phyloP scores from a whole-genome alignment of 192 early-diverging fungal species.

The Mortierella alpina region DNA sequence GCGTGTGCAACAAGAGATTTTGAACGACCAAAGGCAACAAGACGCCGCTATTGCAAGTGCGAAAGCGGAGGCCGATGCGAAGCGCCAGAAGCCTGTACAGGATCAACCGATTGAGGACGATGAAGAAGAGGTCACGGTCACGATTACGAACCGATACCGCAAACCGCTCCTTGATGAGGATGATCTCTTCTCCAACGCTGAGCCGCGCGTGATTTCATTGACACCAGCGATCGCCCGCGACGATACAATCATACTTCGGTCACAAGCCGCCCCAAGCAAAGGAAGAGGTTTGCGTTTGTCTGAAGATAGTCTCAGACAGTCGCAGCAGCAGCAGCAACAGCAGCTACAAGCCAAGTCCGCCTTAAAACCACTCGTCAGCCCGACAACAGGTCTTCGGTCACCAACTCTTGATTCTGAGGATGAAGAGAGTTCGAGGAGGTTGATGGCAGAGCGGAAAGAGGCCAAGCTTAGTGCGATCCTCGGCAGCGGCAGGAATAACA shows the following conservation, averaged over 20 bases:
- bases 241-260: slow-evolving; percentile 17
- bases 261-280: slow-evolving; percentile 29
- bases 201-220: slow-evolving; percentile 61
- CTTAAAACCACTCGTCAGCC: slow-evolving; percentile 13
- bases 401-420: slow-evolving; percentile 34
- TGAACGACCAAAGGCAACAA: slow-evolving; percentile 29
- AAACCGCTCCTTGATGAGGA: slow-evolving; percentile 45
- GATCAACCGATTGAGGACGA: slow-evolving; percentile 50
- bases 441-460: slow-evolving; percentile 12
- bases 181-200: slow-evolving; percentile 33
- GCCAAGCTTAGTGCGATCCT: slow-evolving; percentile 33
- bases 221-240: slow-evolving; percentile 63
- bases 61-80: not conserved
- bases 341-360: not conserved
- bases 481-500: slow-evolving; percentile 11
- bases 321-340: slow-evolving; percentile 11
- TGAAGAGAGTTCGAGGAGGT: slow-evolving; percentile 17
- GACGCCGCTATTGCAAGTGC: not conserved
- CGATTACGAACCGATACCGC: slow-evolving; percentile 28
- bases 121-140: slow-evolving; percentile 48
- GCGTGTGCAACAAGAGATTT: slow-evolving; percentile 43
- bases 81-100: slow-evolving; percentile 26
- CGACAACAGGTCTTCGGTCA: slow-evolving; percentile 12
- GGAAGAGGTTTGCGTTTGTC: slow-evolving; percentile 7
- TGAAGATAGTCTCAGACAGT: slow-evolving; percentile 2